Evolutionary conservation across 73 alveolate genomes (phyloP).

Genomic region (Paramecium primaurelia): DNA sequence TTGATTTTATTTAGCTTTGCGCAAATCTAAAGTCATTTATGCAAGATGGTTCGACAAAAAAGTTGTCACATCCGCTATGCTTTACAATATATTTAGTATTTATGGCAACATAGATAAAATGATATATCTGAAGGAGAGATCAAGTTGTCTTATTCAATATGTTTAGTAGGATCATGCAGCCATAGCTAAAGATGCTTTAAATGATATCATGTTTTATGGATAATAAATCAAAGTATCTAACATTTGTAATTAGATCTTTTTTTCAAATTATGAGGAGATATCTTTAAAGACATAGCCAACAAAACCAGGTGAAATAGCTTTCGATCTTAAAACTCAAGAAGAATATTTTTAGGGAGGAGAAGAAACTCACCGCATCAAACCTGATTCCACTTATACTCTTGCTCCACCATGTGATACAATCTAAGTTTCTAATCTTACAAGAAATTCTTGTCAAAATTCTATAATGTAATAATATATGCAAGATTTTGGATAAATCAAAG

Average conservation of each 20-base stretch:
- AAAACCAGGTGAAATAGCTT: slow-evolving; percentile 15
- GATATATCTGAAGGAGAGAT: slow-evolving; percentile 54
- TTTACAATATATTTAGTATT: slow-evolving; percentile 52
- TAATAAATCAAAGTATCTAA: slow-evolving; percentile 39
- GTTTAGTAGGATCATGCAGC: slow-evolving; percentile 41
- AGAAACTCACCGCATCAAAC: slow-evolving; percentile 31
- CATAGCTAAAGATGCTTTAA: slow-evolving; percentile 50
- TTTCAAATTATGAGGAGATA: slow-evolving; percentile 46
- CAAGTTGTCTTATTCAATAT: slow-evolving; percentile 37
- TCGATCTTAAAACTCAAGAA: slow-evolving; percentile 16
- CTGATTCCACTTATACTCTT: slow-evolving; percentile 39
- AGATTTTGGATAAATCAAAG: slow-evolving; percentile 16
- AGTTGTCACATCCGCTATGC: slow-evolving; percentile 49
- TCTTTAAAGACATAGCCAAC: slow-evolving; percentile 14
- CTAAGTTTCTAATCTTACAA: slow-evolving; percentile 17
- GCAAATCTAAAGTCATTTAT: slow-evolving; percentile 59
- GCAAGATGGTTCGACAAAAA: slow-evolving; percentile 62
- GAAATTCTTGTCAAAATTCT: background rate
- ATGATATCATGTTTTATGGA: slow-evolving; percentile 56
- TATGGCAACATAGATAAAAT: slow-evolving; percentile 58
- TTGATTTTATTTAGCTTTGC: background rate
- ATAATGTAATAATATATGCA: background rate
- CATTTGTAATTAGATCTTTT: background rate
- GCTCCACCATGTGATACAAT: slow-evolving; percentile 50
- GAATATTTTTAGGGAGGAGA: slow-evolving; percentile 35